Evolutionary conservation across 2,329 filamentous ascomycete species (phyloP), one percentile per base, ranked within the genome.

Genomic region (Knufia petricola): DNA sequence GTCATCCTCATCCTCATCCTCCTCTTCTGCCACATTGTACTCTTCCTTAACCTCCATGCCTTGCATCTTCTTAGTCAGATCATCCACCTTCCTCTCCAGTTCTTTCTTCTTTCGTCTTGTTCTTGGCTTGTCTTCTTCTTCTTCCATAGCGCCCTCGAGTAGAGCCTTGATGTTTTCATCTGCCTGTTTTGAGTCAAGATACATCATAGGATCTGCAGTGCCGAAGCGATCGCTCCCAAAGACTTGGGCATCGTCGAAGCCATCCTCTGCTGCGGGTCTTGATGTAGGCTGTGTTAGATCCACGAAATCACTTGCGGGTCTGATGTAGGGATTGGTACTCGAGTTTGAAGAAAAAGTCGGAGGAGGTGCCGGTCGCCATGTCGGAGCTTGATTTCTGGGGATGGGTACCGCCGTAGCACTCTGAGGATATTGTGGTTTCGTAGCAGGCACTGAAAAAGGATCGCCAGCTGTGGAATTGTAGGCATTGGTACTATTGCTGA

Each of bases 341-440:
- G 49, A 40, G 54, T 63, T 69, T 2, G 77, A 78, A 6, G 75
- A 74, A 56, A 75, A 81, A 12, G 73, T 64, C 1, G 74, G 73
- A 50, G 68, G 66, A 1, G 73, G 67, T 4, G 74, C 68, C n/a
- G 73, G 67, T n/a, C 68, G 68, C 9, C 74, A 74, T 9, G 67
- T 68, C 52, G 66, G 69, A 17, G 50, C 49, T 13, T 56, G 50
- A 46, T 59, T 58, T 34, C 60, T 51, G 23, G 50, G 26, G 6
- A 28, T 12, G 26, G 26, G 26, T 6, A 28, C 26, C 6, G 6
- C 6, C 26, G 15, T n/a, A 8, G 32, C 6, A 36, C 32, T n/a
- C 13, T 36, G 10, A 13, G 9, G 32, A 6, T n/a, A n/a, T n/a
- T 7, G 32, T 8, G 32, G 15, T 4, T 36, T n/a, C 38, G 20